Conservation (phyloP, 495 filamentous ascomycete genomes). For the Hyaloscypha finlandica region DNA sequence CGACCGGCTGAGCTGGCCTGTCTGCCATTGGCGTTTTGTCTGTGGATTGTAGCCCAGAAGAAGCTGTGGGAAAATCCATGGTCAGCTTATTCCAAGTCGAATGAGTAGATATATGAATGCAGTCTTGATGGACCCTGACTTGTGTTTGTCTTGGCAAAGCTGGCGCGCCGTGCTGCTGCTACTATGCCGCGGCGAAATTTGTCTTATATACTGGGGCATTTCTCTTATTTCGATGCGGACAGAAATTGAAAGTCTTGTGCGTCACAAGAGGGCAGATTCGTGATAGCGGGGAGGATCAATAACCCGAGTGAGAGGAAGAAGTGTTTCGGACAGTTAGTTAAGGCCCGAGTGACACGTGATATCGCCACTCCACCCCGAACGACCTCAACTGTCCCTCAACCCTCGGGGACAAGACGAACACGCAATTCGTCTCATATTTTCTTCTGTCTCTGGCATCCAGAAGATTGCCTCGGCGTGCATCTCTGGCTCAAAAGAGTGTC, state of each 20-base stretch:
- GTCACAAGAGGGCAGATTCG: neutral
- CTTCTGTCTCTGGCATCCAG: neutral
- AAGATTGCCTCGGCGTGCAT: too few species aligned
- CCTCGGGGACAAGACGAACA: too few species aligned
- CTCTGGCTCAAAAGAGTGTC: too few species aligned
- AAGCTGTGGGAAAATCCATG: constrained; percentile 7
- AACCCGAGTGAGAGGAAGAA: constrained; percentile 1
- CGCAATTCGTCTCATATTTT: neutral
- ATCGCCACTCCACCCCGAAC: too few species aligned
- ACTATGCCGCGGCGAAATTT: neutral
- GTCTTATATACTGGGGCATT: constrained; percentile 5
- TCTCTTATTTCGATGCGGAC: constrained; percentile 2
- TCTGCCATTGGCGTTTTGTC: constrained; percentile 10
- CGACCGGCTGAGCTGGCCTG: neutral
- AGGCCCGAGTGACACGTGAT: too few species aligned
- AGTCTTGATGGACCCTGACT: neutral
- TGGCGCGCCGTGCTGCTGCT: neutral
- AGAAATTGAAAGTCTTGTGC: neutral
- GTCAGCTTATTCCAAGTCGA: neutral
- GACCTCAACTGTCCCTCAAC: too few species aligned
- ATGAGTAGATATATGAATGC: neutral
- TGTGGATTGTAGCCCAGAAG: neutral
- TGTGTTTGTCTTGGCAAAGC: neutral
- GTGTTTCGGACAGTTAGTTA: neutral
- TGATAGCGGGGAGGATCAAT: constrained; percentile 5